These are phyloP conservation scores for Podila epigama DNA, from an alignment of 192 early-diverging fungal genomes.

Conservation along the genomic window DNA sequence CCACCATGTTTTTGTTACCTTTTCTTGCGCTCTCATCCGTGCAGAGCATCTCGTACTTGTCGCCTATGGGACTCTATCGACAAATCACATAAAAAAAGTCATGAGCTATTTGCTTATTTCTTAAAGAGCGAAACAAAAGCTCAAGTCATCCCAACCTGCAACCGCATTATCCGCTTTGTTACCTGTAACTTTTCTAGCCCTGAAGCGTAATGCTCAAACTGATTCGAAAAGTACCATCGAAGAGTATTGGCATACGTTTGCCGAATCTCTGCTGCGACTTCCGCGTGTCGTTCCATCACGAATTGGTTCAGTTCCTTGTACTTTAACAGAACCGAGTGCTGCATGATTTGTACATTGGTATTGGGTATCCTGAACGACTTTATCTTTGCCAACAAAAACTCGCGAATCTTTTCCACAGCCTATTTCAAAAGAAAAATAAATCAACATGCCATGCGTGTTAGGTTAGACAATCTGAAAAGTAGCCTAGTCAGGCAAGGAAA, in stretches of 20 bases:
- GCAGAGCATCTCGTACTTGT: conserved; percentile 87
- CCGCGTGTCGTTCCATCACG: conserved; percentile 84
- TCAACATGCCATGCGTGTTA: neutral
- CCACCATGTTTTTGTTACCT: conserved; percentile 55
- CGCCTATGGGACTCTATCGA: conserved; percentile 68
- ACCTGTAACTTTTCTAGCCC: conserved; percentile 81
- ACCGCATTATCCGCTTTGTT: no score
- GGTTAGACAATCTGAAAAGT: neutral
- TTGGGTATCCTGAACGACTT: conserved; percentile 86
- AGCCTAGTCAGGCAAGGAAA: neutral
- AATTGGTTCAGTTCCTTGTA: conserved; percentile 94
- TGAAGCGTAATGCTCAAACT: conserved; percentile 90
- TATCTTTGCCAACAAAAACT: conserved; percentile 88
- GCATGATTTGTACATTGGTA: conserved; percentile 93
- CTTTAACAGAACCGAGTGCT: conserved; percentile 90
- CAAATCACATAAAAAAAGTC: neutral
- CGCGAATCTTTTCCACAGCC: conserved; percentile 86
- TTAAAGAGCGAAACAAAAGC: no score
- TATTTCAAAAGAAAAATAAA: conserved; percentile 23
- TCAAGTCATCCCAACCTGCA: no score
- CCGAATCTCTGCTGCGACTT: conserved; percentile 88
- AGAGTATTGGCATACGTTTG: conserved; percentile 86
- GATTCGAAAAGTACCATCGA: conserved; percentile 85
- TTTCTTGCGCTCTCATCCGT: conserved; percentile 79
- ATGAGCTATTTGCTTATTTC: neutral